Conservation (phyloP, 2,329 filamentous ascomycete genomes). For the Trichoderma arundinaceum region DNA sequence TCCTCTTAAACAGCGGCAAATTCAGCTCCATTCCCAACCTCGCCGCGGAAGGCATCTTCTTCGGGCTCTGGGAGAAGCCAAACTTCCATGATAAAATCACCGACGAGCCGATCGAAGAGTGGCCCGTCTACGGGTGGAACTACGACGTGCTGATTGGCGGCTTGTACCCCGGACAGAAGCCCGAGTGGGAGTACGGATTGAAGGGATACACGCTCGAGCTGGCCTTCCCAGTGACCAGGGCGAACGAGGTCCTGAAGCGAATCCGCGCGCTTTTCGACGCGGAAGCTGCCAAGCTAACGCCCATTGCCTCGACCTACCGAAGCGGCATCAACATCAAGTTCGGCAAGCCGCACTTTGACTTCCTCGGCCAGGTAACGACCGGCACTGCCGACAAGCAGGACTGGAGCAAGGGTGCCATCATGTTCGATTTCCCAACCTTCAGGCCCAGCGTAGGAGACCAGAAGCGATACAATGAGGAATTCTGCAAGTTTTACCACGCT, state of each 20-base stretch:
- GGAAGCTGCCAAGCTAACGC: conserved; percentile 49
- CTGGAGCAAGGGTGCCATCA: conserved; percentile 55
- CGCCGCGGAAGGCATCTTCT: conserved; percentile 57
- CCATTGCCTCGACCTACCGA: conserved; percentile 58
- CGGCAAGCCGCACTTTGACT: conserved; percentile 54
- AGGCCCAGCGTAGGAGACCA: conserved; percentile 53
- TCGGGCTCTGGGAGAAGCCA: conserved; percentile 54
- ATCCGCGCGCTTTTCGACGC: conserved; percentile 56
- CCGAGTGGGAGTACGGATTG: conserved; percentile 57
- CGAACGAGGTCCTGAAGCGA: conserved; percentile 55
- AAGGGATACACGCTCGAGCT: conserved; percentile 57
- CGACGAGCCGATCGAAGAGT: conserved; percentile 48
- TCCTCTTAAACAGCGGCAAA: conserved; percentile 55
- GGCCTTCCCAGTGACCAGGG: conserved; percentile 56
- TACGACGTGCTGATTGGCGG: conserved; percentile 61
- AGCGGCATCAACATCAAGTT: conserved; percentile 61
- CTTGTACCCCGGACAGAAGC: conserved; percentile 54
- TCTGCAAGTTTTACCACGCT: conserved; percentile 47
- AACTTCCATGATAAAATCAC: conserved; percentile 60
- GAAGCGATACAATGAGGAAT: conserved; percentile 56
- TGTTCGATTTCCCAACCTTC: conserved; percentile 60
- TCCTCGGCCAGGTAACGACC: conserved; percentile 56
- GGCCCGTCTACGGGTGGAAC: conserved; percentile 60
- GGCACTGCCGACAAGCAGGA: conserved; percentile 55
- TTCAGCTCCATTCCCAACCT: conserved; percentile 54